phyloP scores from a whole-genome alignment of 768 basidiomycete genomes.

The Clitopilus hobsonii region DNA sequence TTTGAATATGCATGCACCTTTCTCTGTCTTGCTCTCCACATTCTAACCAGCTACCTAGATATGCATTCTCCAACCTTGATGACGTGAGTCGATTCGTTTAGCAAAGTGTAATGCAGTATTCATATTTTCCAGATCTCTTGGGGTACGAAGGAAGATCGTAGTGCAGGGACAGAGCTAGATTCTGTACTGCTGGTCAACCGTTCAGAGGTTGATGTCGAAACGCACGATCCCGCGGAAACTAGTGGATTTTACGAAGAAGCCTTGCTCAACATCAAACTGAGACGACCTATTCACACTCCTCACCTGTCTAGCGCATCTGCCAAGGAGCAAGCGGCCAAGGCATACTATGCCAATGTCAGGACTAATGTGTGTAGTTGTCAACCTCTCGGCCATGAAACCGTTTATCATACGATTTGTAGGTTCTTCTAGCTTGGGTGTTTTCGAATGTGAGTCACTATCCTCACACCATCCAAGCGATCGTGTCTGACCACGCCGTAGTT shows the following conservation, averaged over 20 bases:
- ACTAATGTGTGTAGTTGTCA: slow-evolving; percentile 51
- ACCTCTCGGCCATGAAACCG: not conserved
- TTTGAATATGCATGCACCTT: slow-evolving; percentile 59
- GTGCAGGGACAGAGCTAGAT: slow-evolving; percentile 73
- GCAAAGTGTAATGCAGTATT: not conserved
- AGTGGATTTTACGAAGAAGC: slow-evolving; percentile 85
- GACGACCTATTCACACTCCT: slow-evolving; percentile 31
- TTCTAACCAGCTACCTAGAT: slow-evolving; percentile 37
- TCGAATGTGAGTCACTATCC: slow-evolving; percentile 68
- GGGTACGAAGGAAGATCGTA: slow-evolving; percentile 89
- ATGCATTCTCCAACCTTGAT: slow-evolving; percentile 82
- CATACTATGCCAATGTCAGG: slow-evolving; percentile 84
- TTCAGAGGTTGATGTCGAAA: slow-evolving; percentile 83
- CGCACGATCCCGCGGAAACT: slow-evolving; percentile 77
- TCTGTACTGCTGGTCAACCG: slow-evolving; percentile 76
- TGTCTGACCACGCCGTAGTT: slow-evolving; percentile 35
- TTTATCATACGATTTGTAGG: slow-evolving; percentile 25
- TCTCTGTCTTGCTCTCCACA: slow-evolving; percentile 7
- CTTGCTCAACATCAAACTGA: slow-evolving; percentile 61
- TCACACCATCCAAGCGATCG: not conserved
- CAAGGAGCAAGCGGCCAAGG: slow-evolving; percentile 69
- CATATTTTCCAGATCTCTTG: slow-evolving; percentile 64
- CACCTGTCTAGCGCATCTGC: slow-evolving; percentile 43
- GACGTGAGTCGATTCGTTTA: slow-evolving; percentile 46
- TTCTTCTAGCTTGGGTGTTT: slow-evolving; percentile 76